A percentile compares a stretch with the other conserved stretches of the same genome.
Evolutionary conservation across 495 filamentous ascomycete species (phyloP).

Genomic region (Podospora bellae-mahoneyi): DNA sequence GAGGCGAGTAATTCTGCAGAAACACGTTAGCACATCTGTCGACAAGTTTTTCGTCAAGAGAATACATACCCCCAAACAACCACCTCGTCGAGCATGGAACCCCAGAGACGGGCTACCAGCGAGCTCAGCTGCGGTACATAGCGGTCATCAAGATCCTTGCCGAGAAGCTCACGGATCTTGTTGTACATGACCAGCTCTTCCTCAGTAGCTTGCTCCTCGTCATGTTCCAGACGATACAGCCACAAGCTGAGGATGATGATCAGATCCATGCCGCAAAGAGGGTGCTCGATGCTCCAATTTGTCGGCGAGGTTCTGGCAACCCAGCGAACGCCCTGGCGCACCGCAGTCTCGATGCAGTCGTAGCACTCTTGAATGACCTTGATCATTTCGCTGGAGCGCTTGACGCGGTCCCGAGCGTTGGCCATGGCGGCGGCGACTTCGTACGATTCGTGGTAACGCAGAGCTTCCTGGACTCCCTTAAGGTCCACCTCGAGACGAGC

Average conservation of each 20-base stretch:
- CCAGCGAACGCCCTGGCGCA: constrained; percentile 93
- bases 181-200: constrained; percentile 94
- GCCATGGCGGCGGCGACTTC: constrained; percentile 97
- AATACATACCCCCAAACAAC: constrained; percentile 87
- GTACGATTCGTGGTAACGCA: constrained; percentile 94
- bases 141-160: constrained; percentile 76
- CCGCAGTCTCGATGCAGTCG: constrained; percentile 96
- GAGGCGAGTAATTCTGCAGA: constrained; percentile 81
- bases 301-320: constrained; percentile 93
- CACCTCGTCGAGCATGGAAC: constrained; percentile 96
- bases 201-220: constrained; percentile 88
- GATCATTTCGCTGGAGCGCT: constrained; percentile 95
- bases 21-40: constrained; percentile 44
- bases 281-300: constrained; percentile 99
- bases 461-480: constrained; percentile 90
- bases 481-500: constrained; percentile 92
- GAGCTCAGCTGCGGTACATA: constrained; percentile 76
- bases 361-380: constrained; percentile 97
- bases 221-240: constrained; percentile 98
- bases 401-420: constrained; percentile 83
- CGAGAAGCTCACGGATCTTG: constrained; percentile 88
- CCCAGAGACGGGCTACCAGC: constrained; percentile 92
- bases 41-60: constrained; percentile 7
- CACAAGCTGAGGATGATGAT: constrained; percentile 98
- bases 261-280: constrained; percentile 91